A percentile compares a stretch with the other conserved stretches of the same genome.
Conservation (phyloP, 495 filamentous ascomycete species). For the Pseudotulostoma volvatum region DNA sequence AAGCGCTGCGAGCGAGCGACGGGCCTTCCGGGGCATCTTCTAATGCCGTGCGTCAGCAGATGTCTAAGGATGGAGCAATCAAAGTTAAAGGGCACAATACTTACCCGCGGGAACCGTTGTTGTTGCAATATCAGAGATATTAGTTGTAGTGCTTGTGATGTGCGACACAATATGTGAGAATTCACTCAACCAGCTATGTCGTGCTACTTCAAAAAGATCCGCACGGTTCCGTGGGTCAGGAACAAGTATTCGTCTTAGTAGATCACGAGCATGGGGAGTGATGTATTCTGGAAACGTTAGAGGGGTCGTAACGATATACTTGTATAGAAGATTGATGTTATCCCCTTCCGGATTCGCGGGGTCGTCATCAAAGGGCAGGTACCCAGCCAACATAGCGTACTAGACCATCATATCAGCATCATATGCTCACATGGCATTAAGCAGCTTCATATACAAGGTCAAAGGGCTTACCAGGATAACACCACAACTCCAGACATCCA, state of each 20-base stretch:
- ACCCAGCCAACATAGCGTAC: constrained; percentile 98
- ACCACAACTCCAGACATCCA: constrained; percentile 98
- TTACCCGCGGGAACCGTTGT: constrained; percentile 56
- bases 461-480: constrained; percentile 75
- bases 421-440: too few species aligned
- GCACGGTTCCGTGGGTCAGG: constrained; percentile 88
- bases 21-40: constrained; percentile 44
- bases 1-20: constrained; percentile 62
- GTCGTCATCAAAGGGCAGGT: constrained; percentile 97
- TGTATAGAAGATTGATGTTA: constrained; percentile 98
- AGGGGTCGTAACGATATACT: constrained; percentile 96
- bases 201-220: constrained; percentile 91
- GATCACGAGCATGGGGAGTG: constrained; percentile 86
- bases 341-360: constrained; percentile 97
- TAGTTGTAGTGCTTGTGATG: constrained; percentile 89
- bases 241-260: constrained; percentile 86
- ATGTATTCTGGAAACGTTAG: constrained; percentile 99
- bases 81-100: too few species aligned
- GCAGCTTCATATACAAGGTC: too few species aligned
- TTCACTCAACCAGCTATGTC: constrained; percentile 96
- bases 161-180: constrained; percentile 89
- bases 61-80: too few species aligned
- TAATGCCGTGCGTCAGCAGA: constrained; percentile 15
- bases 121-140: constrained; percentile 68
- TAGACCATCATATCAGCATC: too few species aligned